Conservation (phyloP, 2,329 filamentous ascomycete species). For the Botrytis aclada region DNA sequence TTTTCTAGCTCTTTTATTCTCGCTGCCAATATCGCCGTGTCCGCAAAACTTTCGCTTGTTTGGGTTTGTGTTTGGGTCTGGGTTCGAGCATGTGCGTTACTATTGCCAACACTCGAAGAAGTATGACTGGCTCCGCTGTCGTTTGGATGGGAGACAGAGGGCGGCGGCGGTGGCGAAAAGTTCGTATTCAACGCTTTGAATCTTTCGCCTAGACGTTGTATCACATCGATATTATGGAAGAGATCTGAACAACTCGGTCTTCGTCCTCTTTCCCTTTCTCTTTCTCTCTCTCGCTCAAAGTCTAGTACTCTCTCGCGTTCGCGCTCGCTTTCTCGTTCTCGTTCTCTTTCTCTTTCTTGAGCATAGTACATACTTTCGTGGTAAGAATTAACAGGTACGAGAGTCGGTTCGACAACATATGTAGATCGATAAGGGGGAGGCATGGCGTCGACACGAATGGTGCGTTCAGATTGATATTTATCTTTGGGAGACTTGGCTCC, state of each 20-base stretch:
- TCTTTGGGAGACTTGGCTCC: background rate
- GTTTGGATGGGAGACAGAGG: background rate
- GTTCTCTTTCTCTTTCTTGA: background rate
- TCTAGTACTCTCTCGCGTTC: background rate
- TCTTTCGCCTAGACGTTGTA: constrained; percentile 8
- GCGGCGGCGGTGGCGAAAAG: background rate
- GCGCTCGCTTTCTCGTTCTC: too few species aligned
- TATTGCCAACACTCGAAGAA: background rate
- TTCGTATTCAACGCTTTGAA: background rate
- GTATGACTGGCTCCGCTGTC: background rate
- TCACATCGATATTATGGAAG: constrained; percentile 3
- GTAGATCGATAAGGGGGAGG: constrained; percentile 5
- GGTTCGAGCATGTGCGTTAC: background rate
- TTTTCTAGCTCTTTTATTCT: background rate
- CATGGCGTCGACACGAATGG: background rate
- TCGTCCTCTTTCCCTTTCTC: background rate
- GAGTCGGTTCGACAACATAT: background rate
- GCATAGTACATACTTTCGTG: background rate
- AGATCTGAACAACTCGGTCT: constrained; percentile 8
- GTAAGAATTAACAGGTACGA: background rate
- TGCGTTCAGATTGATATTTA: background rate
- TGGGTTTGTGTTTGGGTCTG: background rate
- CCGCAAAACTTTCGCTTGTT: background rate
- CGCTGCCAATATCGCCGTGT: background rate
- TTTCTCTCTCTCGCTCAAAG: background rate